phyloP scores from a whole-genome alignment of 2,329 filamentous ascomycete species.

The Fusarium algeriense region DNA sequence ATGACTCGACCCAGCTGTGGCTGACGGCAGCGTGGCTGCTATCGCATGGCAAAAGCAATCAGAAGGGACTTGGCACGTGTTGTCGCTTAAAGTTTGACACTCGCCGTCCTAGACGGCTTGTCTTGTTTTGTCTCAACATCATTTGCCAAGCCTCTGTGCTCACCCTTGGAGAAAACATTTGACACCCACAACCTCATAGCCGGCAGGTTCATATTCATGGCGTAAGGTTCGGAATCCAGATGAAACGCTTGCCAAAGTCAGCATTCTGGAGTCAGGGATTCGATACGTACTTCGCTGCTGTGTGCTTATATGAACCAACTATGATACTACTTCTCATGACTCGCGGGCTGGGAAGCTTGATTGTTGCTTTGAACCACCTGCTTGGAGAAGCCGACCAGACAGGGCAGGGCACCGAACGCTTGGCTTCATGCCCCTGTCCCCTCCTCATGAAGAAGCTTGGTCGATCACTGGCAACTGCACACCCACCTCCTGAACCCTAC shows the following conservation, averaged over 20 bases:
- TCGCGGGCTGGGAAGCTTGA: constrained; percentile 33
- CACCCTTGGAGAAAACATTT: constrained; percentile 21
- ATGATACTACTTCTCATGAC: constrained; percentile 23
- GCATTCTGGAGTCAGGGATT: constrained; percentile 8
- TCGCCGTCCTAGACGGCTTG: constrained; percentile 30
- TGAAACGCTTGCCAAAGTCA: constrained; percentile 26
- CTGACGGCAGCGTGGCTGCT: constrained; percentile 34
- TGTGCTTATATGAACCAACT: constrained; percentile 25
- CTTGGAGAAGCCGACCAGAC: constrained; percentile 24
- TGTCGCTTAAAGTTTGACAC: constrained; percentile 46
- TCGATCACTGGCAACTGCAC: constrained; percentile 40
- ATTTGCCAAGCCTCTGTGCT: constrained; percentile 22
- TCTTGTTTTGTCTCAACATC: constrained; percentile 36
- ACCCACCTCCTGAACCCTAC: constrained; percentile 33
- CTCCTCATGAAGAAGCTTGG: constrained; percentile 42
- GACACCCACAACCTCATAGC: constrained; percentile 14
- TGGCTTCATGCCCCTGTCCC: constrained; percentile 38
- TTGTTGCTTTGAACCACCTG: constrained; percentile 31
- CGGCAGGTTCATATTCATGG: not conserved
- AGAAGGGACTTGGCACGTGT: constrained; percentile 45
- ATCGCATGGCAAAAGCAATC: constrained; percentile 39
- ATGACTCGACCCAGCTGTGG: constrained; percentile 40
- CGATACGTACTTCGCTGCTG: constrained; percentile 3
- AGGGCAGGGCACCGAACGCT: constrained; percentile 35
- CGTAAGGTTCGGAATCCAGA: constrained; percentile 7